Evolutionary conservation across 805 yeast genomes (phyloP), one percentile per base, ranked within the genome.

Genomic region (Jamesozyma lodderae): DNA sequence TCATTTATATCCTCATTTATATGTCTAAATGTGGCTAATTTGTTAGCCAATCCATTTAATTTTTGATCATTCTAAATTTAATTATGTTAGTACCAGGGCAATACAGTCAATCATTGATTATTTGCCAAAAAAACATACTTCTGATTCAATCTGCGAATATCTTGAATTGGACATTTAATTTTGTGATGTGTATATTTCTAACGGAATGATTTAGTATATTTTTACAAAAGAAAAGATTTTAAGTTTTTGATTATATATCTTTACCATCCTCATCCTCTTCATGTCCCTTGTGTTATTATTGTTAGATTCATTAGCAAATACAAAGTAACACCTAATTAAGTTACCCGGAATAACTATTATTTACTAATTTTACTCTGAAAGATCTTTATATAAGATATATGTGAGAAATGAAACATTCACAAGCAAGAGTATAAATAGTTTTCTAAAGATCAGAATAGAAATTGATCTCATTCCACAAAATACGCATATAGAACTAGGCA

Each of bases 1-100:
- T 64, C 60, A 47, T 79, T 75, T 26, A 81, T 78, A 42, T 81
- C 90, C 45, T 73, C 72, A 37, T 85, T 81, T 19, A 82, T 75
- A 40, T 67, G 66, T 42, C 83, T 70, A 47, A 81, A 72, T 1
- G 78, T 68, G 1, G 84, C 70, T 27, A 81, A 64, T 54, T 81
- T 81, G 36, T 70, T 67, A 2, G 88, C 83, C 17, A 81, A 66
- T 44, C 69, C 72, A 44, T 79, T 73, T 44, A 81, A 67, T 43
- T 79, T 69, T 26, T 64, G 63, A 53, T 81, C 82, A 59, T 82
- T 82, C 68, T 80, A 61, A 17, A 25, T 17, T 26, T 26, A 21
- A 23, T 29, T 19, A 21, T 21, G 35, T 24, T 34, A 30, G 28
- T 24, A 34, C 10, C n/a, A 22, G 16, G 20, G 10, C 22, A 29